Conservation (phyloP, 129 eudicot species). For the Arctium lappa region DNA sequence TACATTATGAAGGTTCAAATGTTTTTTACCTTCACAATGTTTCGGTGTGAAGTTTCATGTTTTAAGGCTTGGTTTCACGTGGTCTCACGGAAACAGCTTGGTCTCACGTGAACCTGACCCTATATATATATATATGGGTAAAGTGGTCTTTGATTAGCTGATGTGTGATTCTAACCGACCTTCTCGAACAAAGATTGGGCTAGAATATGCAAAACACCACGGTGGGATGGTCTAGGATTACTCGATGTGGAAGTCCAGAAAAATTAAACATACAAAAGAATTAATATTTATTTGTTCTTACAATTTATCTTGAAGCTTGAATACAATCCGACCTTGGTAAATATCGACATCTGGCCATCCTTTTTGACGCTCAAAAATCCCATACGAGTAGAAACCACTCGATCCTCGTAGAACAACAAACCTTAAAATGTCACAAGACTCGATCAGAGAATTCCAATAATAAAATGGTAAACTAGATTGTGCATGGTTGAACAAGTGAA, state of each 20-base stretch:
- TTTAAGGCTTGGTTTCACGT: too few species aligned
- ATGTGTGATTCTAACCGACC: neutral
- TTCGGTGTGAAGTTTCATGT: too few species aligned
- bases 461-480: neutral
- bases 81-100: too few species aligned
- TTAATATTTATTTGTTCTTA: constrained; percentile 7
- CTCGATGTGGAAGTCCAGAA: neutral
- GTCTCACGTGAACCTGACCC: too few species aligned
- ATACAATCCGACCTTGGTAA: constrained; percentile 48
- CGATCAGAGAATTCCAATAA: neutral
- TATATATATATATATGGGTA: too few species aligned
- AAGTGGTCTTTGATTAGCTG: neutral
- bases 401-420: constrained; percentile 54
- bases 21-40: too few species aligned
- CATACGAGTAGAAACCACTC: constrained; percentile 64
- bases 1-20: too few species aligned
- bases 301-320: constrained; percentile 49
- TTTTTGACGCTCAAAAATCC: constrained; percentile 45
- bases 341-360: constrained; percentile 57
- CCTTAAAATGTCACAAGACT: constrained; percentile 23
- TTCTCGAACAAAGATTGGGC: neutral
- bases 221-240: neutral
- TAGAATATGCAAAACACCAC: neutral
- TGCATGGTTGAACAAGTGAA: neutral
- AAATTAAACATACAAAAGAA: neutral